Evolutionary conservation across 2,329 filamentous ascomycete species (phyloP), one percentile per base, ranked within the genome.

Genomic region (Aspergillus aculeatinus): DNA sequence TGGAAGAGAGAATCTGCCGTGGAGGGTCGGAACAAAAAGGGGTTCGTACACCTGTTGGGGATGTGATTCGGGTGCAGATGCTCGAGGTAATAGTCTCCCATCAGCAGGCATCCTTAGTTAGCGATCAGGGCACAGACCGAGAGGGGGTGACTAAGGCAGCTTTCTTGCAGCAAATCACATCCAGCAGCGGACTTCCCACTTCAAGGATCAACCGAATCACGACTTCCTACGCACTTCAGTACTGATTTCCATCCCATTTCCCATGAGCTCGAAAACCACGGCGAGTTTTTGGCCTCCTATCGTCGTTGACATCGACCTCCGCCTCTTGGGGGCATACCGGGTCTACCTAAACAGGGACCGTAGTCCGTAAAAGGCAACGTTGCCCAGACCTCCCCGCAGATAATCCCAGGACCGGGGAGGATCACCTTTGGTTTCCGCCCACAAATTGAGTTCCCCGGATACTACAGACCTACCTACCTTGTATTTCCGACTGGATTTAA

Each of bases 11-110:
- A 31, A 55, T 11, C 53, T 23, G 44, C 31, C 42, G 27, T 55
- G 53, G 53, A 55, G 53, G 53, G 53, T 55, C 42, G 42, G 53
- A 31, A 55, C 42, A 35, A 29, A 55, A 55, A 55, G 53, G 44
- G 53, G 53, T 35, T 55, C 42, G 53, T 44, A 44, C 53, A 48
- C 44, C 48, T 55, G 53, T 44, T 47, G 42, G 53, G 47, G 53
- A 54, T 61, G 61, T 63, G 61, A 63, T 61, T 61, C 61, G 56
- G 53, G 48, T 61, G 61, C 59, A 63, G 59, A 57, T 58, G 51
- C 48, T 53, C 44, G 61, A 58, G 47, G 56, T 51, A 42, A 51
- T 60, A 10, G 54, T 56, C 48, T 56, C 55, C 7, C 39, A 44
- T 54, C 57, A 48, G 48, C 51, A 53, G 27, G 52, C 50, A 55